Evolutionary conservation across 129 eudicot species (phyloP).

Genomic region (Tanacetum coccineum): DNA sequence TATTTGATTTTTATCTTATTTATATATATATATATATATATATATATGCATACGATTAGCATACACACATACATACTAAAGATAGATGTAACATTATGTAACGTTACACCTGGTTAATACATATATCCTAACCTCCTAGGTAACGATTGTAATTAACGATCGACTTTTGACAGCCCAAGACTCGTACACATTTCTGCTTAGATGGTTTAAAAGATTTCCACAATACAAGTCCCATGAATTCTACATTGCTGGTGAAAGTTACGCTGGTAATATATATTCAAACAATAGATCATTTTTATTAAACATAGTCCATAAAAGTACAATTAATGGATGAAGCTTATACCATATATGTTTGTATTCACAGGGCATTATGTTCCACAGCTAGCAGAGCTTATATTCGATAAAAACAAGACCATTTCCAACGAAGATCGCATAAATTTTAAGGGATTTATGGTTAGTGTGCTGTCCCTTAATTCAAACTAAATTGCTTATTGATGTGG

Average conservation of each 20-base stretch:
- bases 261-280: slow-evolving; percentile 51
- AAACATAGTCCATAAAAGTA: neutral
- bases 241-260: slow-evolving; percentile 90
- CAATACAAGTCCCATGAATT: slow-evolving; percentile 79
- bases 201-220: slow-evolving; percentile 82
- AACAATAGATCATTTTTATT: neutral
- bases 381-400: slow-evolving; percentile 54
- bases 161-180: slow-evolving; percentile 51
- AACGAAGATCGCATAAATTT: slow-evolving; percentile 52
- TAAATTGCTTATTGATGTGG: neutral
- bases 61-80: neutral
- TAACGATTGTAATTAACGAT: neutral
- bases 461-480: neutral
- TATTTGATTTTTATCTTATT: no score
- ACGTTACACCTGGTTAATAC: no score
- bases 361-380: slow-evolving; percentile 89
- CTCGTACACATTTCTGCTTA: slow-evolving; percentile 50
- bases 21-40: no score
- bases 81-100: neutral
- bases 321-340: neutral
- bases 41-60: neutral
- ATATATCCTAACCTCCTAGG: no score
- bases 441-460: slow-evolving; percentile 70
- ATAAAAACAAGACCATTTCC: slow-evolving; percentile 48
- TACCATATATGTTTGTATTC: neutral